These are phyloP conservation scores for Exsudoporus frostii DNA, from an alignment of 768 basidiomycete genomes.

Conservation along the genomic window DNA sequence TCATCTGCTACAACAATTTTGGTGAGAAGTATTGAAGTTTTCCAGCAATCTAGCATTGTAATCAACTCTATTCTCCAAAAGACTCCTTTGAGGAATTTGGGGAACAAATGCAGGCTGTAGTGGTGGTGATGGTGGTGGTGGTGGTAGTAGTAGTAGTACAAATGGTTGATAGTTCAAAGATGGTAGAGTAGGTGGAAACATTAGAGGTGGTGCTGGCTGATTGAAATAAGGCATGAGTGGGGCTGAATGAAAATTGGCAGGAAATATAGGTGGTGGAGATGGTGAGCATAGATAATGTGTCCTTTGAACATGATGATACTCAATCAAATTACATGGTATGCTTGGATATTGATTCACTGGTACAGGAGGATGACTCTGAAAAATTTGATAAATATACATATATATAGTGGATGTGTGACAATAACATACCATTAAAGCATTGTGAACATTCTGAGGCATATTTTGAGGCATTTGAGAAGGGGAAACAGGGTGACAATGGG, in stretches of 20 bases:
- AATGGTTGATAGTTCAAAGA: neutral
- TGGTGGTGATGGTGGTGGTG: too few species aligned
- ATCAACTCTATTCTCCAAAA: neutral
- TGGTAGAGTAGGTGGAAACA: too few species aligned
- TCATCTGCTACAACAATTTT: accelerated
- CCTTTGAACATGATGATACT: too few species aligned
- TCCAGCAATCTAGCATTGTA: neutral
- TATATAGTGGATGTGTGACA: neutral
- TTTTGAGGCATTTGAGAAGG: too few species aligned
- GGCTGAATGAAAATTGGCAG: too few species aligned
- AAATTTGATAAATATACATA: neutral
- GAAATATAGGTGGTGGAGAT: neutral
- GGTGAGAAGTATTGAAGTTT: neutral
- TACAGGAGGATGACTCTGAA: neutral
- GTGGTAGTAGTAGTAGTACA: too few species aligned
- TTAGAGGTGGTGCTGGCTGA: neutral
- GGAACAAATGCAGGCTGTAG: neutral
- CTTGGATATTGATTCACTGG: too few species aligned
- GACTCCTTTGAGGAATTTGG: neutral
- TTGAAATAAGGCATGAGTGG: neutral
- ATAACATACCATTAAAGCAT: neutral
- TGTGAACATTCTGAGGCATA: too few species aligned
- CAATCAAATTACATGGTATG: too few species aligned
- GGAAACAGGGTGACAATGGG: too few species aligned
- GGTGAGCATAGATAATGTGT: too few species aligned